Percentiles rank a stretch among this genome's conserved stretches.
These are phyloP conservation scores for Neurospora sp. DNA, from an alignment of 495 filamentous ascomycete genomes.

Conservation along the genomic window DNA sequence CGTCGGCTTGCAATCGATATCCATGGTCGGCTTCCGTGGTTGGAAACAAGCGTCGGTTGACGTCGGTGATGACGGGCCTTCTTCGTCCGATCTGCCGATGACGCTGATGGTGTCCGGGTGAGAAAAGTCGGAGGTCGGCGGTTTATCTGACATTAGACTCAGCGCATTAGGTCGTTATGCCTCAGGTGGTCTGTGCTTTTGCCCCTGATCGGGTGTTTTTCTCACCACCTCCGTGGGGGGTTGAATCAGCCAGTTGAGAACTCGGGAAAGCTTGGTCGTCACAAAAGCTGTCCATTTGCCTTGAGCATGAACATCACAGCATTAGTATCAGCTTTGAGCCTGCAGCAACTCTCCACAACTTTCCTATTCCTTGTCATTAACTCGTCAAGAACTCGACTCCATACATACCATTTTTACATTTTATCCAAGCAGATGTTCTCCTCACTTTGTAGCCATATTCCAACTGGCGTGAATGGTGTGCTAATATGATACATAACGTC, in stretches of 20 bases:
- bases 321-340: background rate
- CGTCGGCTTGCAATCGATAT: background rate
- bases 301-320: background rate
- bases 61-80: slow-evolving; percentile 11
- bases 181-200: background rate
- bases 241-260: background rate
- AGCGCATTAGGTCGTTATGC: background rate
- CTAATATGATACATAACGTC: background rate
- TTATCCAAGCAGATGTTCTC: background rate
- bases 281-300: background rate
- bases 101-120: background rate
- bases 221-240: background rate
- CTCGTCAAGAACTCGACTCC: background rate
- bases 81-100: slow-evolving; percentile 15
- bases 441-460: background rate
- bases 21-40: too few species aligned
- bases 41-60: too few species aligned
- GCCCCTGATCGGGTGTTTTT: background rate
- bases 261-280: background rate
- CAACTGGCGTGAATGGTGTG: background rate
- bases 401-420: background rate
- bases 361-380: background rate
- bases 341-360: background rate
- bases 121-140: slow-evolving; percentile 6
- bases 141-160: background rate